These are phyloP conservation scores for Nectriaceae sp. DNA, from an alignment of 2,329 filamentous ascomycete species.

Conservation along the genomic window DNA sequence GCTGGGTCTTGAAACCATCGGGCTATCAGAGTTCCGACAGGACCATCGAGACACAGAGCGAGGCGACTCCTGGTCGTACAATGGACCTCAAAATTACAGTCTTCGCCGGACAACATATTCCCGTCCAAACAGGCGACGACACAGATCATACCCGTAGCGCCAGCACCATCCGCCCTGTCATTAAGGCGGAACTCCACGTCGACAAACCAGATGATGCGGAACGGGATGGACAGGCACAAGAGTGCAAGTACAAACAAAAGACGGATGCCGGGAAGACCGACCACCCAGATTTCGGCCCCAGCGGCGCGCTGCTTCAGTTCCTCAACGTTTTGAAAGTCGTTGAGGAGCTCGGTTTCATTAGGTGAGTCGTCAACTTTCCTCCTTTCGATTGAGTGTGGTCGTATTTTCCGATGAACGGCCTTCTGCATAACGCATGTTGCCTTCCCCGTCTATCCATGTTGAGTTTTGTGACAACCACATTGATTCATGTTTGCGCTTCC, in stretches of 20 bases:
- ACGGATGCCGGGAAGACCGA: conserved; percentile 58
- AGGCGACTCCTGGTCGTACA: conserved; percentile 50
- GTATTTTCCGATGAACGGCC: background rate
- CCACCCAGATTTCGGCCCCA: conserved; percentile 63
- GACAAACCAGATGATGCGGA: conserved; percentile 55
- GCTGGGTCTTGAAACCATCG: conserved; percentile 83
- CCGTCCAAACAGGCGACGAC: conserved; percentile 32
- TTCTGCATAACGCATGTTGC: background rate
- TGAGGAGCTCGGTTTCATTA: conserved; percentile 71
- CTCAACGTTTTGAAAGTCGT: conserved; percentile 58
- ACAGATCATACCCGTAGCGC: conserved; percentile 32
- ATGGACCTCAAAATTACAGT: conserved; percentile 73
- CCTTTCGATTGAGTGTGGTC: background rate
- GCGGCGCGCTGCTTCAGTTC: conserved; percentile 60
- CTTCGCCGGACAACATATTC: conserved; percentile 73
- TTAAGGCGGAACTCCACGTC: conserved; percentile 81
- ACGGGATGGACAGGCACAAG: conserved; percentile 36
- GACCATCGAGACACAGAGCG: conserved; percentile 41
- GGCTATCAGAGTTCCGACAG: conserved; percentile 63
- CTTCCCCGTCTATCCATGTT: background rate
- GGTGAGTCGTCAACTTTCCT: conserved; percentile 51
- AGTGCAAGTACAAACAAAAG: conserved; percentile 61
- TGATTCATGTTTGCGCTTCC: background rate
- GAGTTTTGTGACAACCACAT: background rate
- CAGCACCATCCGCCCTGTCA: conserved; percentile 62